phyloP scores from a whole-genome alignment of 1,139 yeast genomes.

The Debaryomyces udenii region DNA sequence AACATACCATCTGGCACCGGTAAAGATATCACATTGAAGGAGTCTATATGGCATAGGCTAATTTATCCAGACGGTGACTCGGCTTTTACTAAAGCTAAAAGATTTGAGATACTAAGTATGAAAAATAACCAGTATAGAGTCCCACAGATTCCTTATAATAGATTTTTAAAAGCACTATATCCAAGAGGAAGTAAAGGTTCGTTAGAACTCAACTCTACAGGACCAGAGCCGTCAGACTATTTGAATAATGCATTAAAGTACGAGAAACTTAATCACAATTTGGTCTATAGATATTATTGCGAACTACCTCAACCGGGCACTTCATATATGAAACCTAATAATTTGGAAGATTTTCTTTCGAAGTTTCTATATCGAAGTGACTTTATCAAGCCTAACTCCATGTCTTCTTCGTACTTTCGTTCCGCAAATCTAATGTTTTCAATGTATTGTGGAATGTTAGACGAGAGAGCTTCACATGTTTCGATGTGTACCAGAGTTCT shows the following conservation, averaged over 20 bases:
- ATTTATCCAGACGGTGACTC: background rate
- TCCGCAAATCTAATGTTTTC: slow-evolving; percentile 4
- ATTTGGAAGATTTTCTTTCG: slow-evolving; percentile 41
- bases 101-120: background rate
- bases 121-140: slow-evolving; percentile 13
- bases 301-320: slow-evolving; percentile 41
- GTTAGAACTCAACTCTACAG: slow-evolving; percentile 12
- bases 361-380: slow-evolving; percentile 26
- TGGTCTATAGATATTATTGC: slow-evolving; percentile 35
- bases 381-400: slow-evolving; percentile 25
- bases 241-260: slow-evolving; percentile 19
- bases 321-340: slow-evolving; percentile 32
- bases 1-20: slow-evolving; percentile 1
- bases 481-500: slow-evolving; percentile 27
- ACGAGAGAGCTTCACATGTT: slow-evolving; percentile 23
- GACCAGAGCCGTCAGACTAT: slow-evolving; percentile 1
- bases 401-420: slow-evolving; percentile 16
- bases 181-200: slow-evolving; percentile 24
- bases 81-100: background rate
- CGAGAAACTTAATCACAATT: slow-evolving; percentile 26
- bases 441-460: slow-evolving; percentile 22
- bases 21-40: background rate
- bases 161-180: slow-evolving; percentile 39
- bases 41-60: slow-evolving; percentile 4
- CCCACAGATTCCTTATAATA: slow-evolving; percentile 17